Conservation (phyloP, 768 basidiomycete species). For the Termitomyces sp. region DNA sequence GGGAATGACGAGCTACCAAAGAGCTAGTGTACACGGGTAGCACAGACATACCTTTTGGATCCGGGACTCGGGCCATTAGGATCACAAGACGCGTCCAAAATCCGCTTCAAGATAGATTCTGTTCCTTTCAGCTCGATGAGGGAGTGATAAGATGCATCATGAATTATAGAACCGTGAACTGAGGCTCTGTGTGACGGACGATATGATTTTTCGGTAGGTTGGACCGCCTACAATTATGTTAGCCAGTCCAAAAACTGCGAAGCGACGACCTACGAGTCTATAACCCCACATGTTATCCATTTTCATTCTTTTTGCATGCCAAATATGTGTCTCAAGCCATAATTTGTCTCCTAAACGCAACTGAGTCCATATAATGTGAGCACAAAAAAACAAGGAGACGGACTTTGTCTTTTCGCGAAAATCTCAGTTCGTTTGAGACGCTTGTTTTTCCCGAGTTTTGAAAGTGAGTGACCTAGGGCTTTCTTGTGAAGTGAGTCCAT, state of each 20-base stretch:
- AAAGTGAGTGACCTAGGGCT: slow-evolving; percentile 35
- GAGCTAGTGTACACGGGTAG: not conserved
- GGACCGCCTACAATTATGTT: slow-evolving; percentile 50
- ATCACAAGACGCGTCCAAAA: slow-evolving; percentile 57
- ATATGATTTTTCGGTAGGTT: slow-evolving; percentile 89
- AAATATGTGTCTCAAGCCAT: slow-evolving; percentile 96
- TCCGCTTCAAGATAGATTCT: slow-evolving; percentile 42
- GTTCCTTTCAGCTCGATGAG: slow-evolving; percentile 70
- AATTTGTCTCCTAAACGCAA: slow-evolving; percentile 61
- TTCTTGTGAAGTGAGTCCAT: slow-evolving; percentile 44
- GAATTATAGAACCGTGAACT: slow-evolving; percentile 77
- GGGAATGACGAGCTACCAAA: not conserved
- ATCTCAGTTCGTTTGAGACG: slow-evolving; percentile 51
- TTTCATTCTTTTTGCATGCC: slow-evolving; percentile 96
- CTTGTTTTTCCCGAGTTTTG: slow-evolving; percentile 61
- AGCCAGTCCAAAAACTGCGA: not conserved
- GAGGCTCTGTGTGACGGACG: slow-evolving; percentile 90
- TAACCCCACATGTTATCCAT: slow-evolving; percentile 95
- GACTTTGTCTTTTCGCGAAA: slow-evolving; percentile 74
- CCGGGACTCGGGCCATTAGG: slow-evolving; percentile 57
- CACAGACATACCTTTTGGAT: slow-evolving; percentile 47
- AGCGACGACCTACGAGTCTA: slow-evolving; percentile 52
- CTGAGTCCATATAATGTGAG: not conserved
- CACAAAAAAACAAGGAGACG: slow-evolving; percentile 6
- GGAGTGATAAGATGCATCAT: slow-evolving; percentile 85